Percentiles rank a stretch among this genome's conserved stretches.
Evolutionary conservation across 1,284 basidiomycete genomes (phyloP).

Genomic region (Cryptococcus depauperatus): DNA sequence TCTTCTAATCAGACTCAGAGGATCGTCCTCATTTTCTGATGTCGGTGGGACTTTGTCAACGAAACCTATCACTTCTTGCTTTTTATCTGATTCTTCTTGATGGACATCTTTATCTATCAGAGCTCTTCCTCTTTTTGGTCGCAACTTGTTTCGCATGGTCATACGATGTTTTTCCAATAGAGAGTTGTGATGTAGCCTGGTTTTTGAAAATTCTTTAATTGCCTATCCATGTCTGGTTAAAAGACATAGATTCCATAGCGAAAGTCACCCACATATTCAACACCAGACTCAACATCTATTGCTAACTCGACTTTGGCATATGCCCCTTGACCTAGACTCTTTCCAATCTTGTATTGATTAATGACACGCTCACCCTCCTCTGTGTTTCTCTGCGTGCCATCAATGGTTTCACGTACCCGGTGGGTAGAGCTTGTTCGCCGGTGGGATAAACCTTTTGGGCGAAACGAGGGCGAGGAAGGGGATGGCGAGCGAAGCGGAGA

Average conservation of each 20-base stretch:
- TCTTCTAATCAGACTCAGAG: conserved; percentile 40
- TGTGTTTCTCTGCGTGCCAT: conserved; percentile 34
- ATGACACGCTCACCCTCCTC: conserved; percentile 40
- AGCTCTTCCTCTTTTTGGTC: background rate
- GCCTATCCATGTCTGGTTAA: conserved; percentile 24
- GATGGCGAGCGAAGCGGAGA: conserved; percentile 13
- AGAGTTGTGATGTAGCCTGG: conserved; percentile 37
- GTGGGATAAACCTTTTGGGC: conserved; percentile 19
- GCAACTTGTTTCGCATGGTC: conserved; percentile 9
- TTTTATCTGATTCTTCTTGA: background rate
- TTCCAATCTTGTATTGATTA: conserved; percentile 45
- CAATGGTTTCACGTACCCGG: conserved; percentile 41
- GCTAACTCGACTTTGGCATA: conserved; percentile 44
- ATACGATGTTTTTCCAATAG: conserved; percentile 32
- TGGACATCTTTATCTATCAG: background rate
- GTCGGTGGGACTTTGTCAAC: conserved; percentile 2
- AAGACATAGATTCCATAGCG: background rate
- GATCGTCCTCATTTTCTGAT: conserved; percentile 27
- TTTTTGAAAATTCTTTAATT: conserved; percentile 46
- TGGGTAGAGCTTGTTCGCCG: conserved; percentile 36
- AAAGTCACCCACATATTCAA: conserved; percentile 36
- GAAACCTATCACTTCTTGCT: background rate
- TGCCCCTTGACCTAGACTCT: conserved; percentile 42
- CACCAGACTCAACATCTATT: conserved; percentile 41
- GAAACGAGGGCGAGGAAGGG: conserved; percentile 21